Evolutionary conservation across 176 grass and related monocot genomes (phyloP).

Genomic region (Triticum monococcum): DNA sequence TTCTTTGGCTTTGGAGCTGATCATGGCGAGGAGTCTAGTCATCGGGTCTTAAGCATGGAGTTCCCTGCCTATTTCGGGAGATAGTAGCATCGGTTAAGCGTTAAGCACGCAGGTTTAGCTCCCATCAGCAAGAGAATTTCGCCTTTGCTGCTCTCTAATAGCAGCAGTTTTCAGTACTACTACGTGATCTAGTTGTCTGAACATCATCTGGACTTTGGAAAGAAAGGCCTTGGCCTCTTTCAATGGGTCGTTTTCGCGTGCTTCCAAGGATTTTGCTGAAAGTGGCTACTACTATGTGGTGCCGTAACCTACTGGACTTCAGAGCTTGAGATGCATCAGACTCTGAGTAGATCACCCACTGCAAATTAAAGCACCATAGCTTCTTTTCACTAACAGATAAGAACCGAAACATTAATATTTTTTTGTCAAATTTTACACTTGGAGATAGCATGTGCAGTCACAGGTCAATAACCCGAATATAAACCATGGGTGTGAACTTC

Average conservation of each 20-base stretch:
- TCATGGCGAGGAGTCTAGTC: background rate
- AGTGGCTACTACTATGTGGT: background rate
- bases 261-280: slow-evolving; percentile 24
- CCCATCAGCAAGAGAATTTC: slow-evolving; percentile 7
- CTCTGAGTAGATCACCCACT: slow-evolving; percentile 6
- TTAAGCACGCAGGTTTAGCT: slow-evolving; percentile 2
- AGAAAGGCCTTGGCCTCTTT: background rate
- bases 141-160: slow-evolving; percentile 8
- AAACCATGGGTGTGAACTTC: background rate
- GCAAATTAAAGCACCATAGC: background rate
- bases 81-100: background rate
- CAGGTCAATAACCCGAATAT: background rate
- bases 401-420: background rate
- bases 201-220: background rate
- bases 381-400: background rate
- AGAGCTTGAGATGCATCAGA: background rate
- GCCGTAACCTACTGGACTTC: slow-evolving; percentile 18
- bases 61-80: background rate
- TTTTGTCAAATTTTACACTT: background rate
- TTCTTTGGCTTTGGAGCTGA: background rate
- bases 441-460: background rate
- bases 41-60: background rate
- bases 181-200: background rate
- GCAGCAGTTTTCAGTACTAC: background rate
- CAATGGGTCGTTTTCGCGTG: background rate